A percentile compares a stretch with the other conserved stretches of the same genome.
phyloP scores from a whole-genome alignment of 1,284 basidiomycete genomes.

The Malassezia nana region DNA sequence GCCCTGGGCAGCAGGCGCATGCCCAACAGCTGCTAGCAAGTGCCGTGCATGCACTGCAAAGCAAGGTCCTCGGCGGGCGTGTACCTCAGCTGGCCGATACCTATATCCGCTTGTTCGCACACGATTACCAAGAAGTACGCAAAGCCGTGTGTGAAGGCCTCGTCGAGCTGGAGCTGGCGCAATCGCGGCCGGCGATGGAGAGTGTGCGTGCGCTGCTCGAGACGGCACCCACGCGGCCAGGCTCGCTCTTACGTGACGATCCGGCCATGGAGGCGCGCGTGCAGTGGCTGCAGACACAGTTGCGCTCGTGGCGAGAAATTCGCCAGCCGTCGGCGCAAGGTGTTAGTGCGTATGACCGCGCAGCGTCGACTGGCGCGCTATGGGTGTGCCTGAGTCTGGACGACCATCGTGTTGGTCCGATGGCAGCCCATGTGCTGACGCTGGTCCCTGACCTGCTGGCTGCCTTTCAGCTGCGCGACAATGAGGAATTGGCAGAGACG shows the following conservation, averaged over 20 bases:
- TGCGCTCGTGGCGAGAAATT: conserved; percentile 40
- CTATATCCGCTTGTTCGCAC: conserved; percentile 39
- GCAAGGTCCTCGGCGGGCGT: conserved; percentile 2
- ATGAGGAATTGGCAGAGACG: conserved; percentile 33
- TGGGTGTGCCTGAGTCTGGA: conserved; percentile 44
- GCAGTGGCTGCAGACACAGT: conserved; percentile 53
- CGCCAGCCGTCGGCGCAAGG: conserved; percentile 49
- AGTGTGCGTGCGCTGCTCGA: conserved; percentile 59
- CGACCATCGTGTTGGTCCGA: conserved; percentile 38
- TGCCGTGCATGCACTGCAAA: conserved; percentile 22
- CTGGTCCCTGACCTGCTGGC: conserved; percentile 44
- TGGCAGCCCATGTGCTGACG: conserved; percentile 31
- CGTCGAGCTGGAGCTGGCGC: conserved; percentile 47
- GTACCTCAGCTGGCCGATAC: conserved; percentile 32
- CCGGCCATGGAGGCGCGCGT: conserved; percentile 26
- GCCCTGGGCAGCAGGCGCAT: conserved; percentile 13
- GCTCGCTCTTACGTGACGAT: conserved; percentile 53
- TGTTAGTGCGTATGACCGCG: conserved; percentile 40
- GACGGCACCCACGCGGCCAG: conserved; percentile 56
- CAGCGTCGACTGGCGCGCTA: conserved; percentile 32
- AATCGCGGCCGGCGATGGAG: conserved; percentile 61
- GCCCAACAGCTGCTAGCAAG: conserved; percentile 4
- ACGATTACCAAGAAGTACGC: conserved; percentile 49
- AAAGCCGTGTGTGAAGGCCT: conserved; percentile 49
- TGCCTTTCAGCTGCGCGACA: conserved; percentile 45